Evolutionary conservation across 257 asterid genomes (phyloP), one percentile per base, ranked within the genome.

Genomic region (Nicotiana knightiana): DNA sequence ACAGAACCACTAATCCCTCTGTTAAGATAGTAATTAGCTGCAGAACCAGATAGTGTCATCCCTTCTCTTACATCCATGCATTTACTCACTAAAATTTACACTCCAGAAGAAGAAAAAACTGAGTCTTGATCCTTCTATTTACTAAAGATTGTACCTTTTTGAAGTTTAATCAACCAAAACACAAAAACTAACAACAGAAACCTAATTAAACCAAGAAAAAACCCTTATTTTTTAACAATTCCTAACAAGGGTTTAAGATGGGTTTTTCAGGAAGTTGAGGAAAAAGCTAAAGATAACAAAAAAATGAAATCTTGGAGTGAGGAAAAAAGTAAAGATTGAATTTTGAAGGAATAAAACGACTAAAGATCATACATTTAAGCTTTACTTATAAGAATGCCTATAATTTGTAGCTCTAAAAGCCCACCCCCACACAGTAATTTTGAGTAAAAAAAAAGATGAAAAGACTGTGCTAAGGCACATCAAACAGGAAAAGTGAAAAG

Each of bases 191-290:
- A 54, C 65, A 71, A 4, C 46, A 73, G 9, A 81, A 73, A 80
- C n/a, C 75, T 63, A 24, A 80, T 58, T 48, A 68, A 82, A 85
- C 80, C 35, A 55, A 67, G 66, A 26, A 81, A 53, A 46, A 9
- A 67, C 48, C 1, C 30, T 28, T 57, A 16, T 39, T 54, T 80
- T 80, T 70, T 4, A 5, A 59, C 18, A 43, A 43, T 43, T 79
- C 35, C 82, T 30, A n/a, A 62, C 61, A 85, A 83, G 90, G 93
- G 92, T 91, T 93, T 89, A 91, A 84, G 91, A 83, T 85, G 95
- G 91, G 89, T 87, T 89, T 91, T 88, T 83, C 87, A 66, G 58
- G 71, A 86, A 87, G 78, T 79, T 53, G 6, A 75, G 24, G 59
- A 48, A 82, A 66, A 63, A 82, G 17, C 43, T 7, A 64, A 62